Evolutionary conservation across 2,329 filamentous ascomycete genomes (phyloP).

Genomic region (Neurospora sp.): DNA sequence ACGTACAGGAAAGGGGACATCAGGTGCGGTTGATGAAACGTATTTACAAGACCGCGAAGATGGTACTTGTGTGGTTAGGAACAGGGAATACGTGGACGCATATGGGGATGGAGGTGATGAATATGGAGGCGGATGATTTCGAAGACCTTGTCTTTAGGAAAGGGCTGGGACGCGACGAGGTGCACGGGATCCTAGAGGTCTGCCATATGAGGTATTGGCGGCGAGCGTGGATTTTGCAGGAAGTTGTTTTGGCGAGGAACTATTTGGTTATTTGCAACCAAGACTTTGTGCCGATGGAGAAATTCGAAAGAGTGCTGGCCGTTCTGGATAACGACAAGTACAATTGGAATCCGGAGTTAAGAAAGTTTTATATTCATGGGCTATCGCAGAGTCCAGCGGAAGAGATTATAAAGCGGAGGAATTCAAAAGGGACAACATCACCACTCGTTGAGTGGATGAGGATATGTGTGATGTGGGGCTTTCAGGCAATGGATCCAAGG

Average conservation of each 20-base stretch:
- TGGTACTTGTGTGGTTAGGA: constrained; percentile 6
- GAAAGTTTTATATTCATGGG: no score
- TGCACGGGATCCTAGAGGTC: background rate
- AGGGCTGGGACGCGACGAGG: no score
- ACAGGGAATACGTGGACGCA: fast-evolving
- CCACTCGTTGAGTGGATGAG: no score
- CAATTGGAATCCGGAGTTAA: no score
- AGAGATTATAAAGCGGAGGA: no score
- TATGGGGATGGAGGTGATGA: background rate
- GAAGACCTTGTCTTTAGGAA: background rate
- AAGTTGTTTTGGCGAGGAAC: constrained; percentile 4
- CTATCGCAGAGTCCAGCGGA: no score
- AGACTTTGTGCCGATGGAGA: background rate
- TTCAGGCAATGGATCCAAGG: no score
- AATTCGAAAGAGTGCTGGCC: background rate
- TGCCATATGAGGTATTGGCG: constrained; percentile 3
- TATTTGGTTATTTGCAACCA: background rate
- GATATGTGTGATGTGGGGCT: no score
- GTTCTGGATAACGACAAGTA: background rate
- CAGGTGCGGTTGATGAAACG: constrained; percentile 6
- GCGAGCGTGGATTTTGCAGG: constrained; percentile 8
- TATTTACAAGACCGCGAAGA: constrained; percentile 1
- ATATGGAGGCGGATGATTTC: background rate
- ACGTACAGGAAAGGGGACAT: background rate
- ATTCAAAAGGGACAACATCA: no score